Evolutionary conservation across 192 early-diverging fungal species (phyloP), one percentile per base, ranked within the genome.

Genomic region (Gamsiella multidivaricata): DNA sequence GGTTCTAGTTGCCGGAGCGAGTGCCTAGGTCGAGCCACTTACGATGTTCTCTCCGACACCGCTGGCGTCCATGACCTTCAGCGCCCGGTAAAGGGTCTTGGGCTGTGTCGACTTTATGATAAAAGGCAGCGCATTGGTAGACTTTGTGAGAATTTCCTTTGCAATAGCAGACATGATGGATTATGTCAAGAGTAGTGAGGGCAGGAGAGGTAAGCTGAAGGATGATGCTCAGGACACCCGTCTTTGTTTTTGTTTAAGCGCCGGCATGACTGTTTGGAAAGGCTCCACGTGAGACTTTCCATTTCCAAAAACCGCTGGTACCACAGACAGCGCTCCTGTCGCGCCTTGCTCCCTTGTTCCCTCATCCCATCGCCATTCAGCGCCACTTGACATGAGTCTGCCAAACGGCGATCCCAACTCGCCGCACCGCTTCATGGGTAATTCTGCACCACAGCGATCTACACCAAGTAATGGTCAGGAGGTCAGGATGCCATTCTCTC

Each of bases 121-220:
- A 47, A 78, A 42, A 36, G 74, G 74, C 32, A 78, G 53, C 37
- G 74, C 59, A 68, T 68, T 67, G 36, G 42, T 54, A 15, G 74
- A 59, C 61, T 78, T 78, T 58, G 65, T 78, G 66, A 78, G 65
- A 66, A 78, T 69, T 61, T 78, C 74, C 66, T 69, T 78, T 28
- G 74, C 74, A 29, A 78, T 78, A 54, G 65, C 34, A 34, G 74
- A 78, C 74, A 78, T 78, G 53, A 28, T 63, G 62, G 22, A 15
- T 17, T 15, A 36, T 2, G 33, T 56, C 4, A 34, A 22, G 31
- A 46, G 45, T 49, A 46, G 29, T 23, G 25, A 47, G 10, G 25
- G 26, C 54, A 50, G 10, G 54, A 36, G 15, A 32, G 54, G 20
- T 9, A 54, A 32, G 33, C n/a, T 39, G 23, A 11, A 1, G 3